A percentile compares a stretch with the other conserved stretches of the same genome.
Evolutionary conservation across 495 filamentous ascomycete species (phyloP).

Genomic region (Podospora appendiculata): DNA sequence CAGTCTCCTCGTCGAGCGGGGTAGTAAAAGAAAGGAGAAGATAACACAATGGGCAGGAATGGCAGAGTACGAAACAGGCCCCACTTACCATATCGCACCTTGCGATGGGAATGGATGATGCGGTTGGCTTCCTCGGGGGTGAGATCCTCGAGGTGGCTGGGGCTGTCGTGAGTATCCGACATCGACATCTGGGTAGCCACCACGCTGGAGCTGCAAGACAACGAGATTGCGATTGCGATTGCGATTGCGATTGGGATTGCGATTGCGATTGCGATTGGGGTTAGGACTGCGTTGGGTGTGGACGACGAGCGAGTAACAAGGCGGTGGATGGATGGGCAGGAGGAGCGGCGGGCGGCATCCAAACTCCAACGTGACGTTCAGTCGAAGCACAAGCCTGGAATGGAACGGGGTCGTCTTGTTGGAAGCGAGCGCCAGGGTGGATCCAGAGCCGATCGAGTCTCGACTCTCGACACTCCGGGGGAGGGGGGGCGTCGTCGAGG

Average conservation of each 20-base stretch:
- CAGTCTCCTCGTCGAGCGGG: neutral
- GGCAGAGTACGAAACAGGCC: neutral
- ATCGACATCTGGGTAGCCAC: constrained; percentile 3
- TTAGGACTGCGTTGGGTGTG: neutral
- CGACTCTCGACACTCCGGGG: no score
- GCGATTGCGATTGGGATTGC: neutral
- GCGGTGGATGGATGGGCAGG: no score
- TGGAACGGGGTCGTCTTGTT: no score
- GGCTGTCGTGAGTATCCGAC: constrained; percentile 30
- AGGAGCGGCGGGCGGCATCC: no score
- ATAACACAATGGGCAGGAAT: neutral
- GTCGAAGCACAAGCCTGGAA: no score
- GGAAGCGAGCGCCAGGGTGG: no score
- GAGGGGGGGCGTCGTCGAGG: no score
- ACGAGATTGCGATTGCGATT: neutral
- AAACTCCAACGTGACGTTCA: no score
- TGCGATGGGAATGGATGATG: constrained; percentile 52
- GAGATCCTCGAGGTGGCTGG: constrained; percentile 35
- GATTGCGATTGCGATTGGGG: neutral
- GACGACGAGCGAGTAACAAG: no score
- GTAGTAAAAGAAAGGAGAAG: neutral
- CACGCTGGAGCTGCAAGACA: neutral
- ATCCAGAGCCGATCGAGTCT: no score
- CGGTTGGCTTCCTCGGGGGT: constrained; percentile 49
- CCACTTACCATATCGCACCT: constrained; percentile 50